Evolutionary conservation across 2,329 filamentous ascomycete species (phyloP).

Genomic region (Monilinia fructigena): DNA sequence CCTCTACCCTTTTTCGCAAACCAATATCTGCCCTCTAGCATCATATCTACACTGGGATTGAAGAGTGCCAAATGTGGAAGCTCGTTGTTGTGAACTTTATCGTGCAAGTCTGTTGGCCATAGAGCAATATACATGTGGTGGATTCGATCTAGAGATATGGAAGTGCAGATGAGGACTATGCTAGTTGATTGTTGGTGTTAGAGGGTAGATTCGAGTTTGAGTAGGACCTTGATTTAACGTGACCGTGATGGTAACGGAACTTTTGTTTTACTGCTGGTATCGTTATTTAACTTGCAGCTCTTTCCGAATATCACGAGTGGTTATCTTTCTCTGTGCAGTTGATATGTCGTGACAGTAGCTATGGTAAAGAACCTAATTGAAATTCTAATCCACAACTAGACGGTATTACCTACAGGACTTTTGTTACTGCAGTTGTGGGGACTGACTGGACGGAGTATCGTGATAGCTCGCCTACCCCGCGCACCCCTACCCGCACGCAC

Average conservation of each 20-base stretch:
- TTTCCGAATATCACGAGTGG: neutral
- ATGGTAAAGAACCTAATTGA: neutral
- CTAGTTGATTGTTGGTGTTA: neutral
- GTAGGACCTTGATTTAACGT: neutral
- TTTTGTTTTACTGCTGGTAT: neutral
- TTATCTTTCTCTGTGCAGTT: neutral
- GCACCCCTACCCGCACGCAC: too few species aligned
- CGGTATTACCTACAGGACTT: too few species aligned
- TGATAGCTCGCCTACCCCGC: too few species aligned
- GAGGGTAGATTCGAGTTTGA: neutral
- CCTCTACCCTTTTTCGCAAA: neutral
- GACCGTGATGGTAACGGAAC: neutral
- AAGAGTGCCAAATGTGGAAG: constrained; percentile 1
- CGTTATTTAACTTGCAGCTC: neutral
- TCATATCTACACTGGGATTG: neutral
- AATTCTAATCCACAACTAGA: neutral
- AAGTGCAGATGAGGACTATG: too few species aligned
- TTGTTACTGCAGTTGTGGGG: too few species aligned
- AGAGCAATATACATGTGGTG: too few species aligned
- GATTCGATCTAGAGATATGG: neutral
- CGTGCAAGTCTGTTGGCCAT: neutral
- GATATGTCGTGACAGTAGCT: neutral
- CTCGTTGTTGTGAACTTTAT: neutral
- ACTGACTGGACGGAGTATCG: too few species aligned
- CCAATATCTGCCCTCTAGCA: neutral